phyloP scores from a whole-genome alignment of 1,284 basidiomycete species.

The Phellinidium pouzarii region DNA sequence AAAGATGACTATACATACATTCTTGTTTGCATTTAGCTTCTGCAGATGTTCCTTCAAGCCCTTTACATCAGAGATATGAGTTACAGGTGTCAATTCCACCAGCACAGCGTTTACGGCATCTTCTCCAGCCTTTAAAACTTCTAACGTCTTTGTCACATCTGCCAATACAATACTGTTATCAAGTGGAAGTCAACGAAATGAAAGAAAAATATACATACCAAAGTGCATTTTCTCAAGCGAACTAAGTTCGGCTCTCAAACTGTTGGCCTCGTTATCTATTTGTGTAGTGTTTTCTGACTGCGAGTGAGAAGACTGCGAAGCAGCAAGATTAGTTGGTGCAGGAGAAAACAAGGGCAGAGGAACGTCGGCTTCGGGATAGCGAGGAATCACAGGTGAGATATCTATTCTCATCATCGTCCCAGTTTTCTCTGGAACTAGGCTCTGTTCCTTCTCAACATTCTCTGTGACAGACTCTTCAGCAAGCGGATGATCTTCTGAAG shows the following conservation, averaged over 20 bases:
- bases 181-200: slow-evolving; percentile 1
- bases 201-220: slow-evolving; percentile 36
- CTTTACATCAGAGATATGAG: slow-evolving; percentile 56
- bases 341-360: slow-evolving; percentile 15
- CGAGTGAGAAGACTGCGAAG: slow-evolving; percentile 16
- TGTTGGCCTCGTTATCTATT: slow-evolving; percentile 17
- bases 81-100: slow-evolving; percentile 67
- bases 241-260: slow-evolving; percentile 55
- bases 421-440: not conserved
- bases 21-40: slow-evolving; percentile 60
- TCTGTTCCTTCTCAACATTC: not conserved
- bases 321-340: slow-evolving; percentile 11
- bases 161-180: slow-evolving; percentile 2
- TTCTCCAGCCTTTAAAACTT: slow-evolving; percentile 65
- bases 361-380: slow-evolving; percentile 15
- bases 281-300: slow-evolving; percentile 21
- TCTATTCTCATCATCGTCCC: slow-evolving; percentile 5
- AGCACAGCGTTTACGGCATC: slow-evolving; percentile 64
- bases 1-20: slow-evolving; percentile 39
- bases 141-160: slow-evolving; percentile 76
- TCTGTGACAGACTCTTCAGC: not conserved
- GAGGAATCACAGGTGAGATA: not conserved
- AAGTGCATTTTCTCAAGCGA: slow-evolving; percentile 66
- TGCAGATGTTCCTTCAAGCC: slow-evolving; percentile 70
- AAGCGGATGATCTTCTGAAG: not conserved